Percentiles rank a stretch among this genome's conserved stretches.
phyloP scores from a whole-genome alignment of 208 protist species.

The Giardia muris region DNA sequence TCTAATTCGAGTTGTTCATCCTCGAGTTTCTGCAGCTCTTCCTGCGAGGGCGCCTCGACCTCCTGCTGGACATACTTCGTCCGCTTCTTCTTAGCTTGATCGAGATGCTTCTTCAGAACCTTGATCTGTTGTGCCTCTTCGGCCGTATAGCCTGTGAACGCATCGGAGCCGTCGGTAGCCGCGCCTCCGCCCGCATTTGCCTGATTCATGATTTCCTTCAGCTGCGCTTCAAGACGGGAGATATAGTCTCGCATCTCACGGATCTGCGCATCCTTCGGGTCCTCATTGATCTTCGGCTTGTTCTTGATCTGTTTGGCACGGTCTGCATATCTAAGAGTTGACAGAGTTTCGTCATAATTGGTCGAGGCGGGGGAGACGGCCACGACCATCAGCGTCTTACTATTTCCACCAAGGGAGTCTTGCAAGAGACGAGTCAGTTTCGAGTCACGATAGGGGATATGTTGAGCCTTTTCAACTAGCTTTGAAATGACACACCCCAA shows the following conservation, averaged over 20 bases:
- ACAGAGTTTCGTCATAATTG: constrained; percentile 50
- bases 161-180: background rate
- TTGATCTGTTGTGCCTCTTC: background rate
- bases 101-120: background rate
- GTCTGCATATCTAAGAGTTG: constrained; percentile 35
- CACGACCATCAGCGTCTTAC: constrained; percentile 49
- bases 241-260: constrained; percentile 27
- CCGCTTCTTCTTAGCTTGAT: background rate
- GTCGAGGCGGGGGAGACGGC: constrained; percentile 40
- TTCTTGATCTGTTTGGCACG: constrained; percentile 40
- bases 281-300: constrained; percentile 41
- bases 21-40: background rate
- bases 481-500: constrained; percentile 28
- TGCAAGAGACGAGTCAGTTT: constrained; percentile 69
- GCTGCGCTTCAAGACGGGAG: background rate
- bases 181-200: background rate
- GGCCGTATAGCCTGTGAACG: background rate
- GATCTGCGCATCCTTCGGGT: constrained; percentile 36
- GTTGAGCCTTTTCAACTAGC: constrained; percentile 17
- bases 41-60: background rate
- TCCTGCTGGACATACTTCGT: background rate
- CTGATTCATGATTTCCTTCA: constrained; percentile 53
- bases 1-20: background rate
- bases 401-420: constrained; percentile 52
- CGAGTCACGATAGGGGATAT: constrained; percentile 57